Percentiles rank a stretch among this genome's conserved stretches.
Evolutionary conservation across 305 asterid genomes (phyloP).

Genomic region (Stenogyne calaminthoides): DNA sequence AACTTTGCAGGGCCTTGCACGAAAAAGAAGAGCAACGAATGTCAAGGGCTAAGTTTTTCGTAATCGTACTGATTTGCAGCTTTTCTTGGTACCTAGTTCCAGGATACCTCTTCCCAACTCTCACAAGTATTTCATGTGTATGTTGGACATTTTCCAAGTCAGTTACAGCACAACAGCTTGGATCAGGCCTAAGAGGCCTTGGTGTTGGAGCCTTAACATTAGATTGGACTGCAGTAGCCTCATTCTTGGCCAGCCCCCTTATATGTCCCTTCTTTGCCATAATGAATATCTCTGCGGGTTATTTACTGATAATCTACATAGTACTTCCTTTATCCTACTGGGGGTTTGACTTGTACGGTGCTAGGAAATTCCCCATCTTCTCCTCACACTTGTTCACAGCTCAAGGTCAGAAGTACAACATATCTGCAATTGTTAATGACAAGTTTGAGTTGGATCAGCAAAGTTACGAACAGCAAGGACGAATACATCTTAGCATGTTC

Average conservation of each 20-base stretch:
- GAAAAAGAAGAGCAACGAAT: conserved; percentile 72
- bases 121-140: conserved; percentile 82
- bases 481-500: conserved; percentile 81
- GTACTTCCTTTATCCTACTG: conserved; percentile 75
- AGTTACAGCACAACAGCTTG: conserved; percentile 86
- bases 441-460: conserved; percentile 70
- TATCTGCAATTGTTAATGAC: conserved; percentile 74
- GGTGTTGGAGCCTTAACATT: conserved; percentile 82
- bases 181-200: conserved; percentile 87
- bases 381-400: conserved; percentile 87
- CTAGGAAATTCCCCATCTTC: conserved; percentile 71
- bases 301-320: conserved; percentile 55
- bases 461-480: conserved; percentile 61
- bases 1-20: conserved; percentile 78
- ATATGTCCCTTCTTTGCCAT: conserved; percentile 84
- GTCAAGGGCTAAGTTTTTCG: conserved; percentile 83
- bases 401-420: conserved; percentile 76
- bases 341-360: conserved; percentile 76
- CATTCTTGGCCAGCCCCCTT: conserved; percentile 84
- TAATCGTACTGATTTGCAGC: conserved; percentile 77
- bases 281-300: conserved; percentile 68
- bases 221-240: conserved; percentile 82
- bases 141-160: conserved; percentile 85
- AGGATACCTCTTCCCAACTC: conserved; percentile 81
- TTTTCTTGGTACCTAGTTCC: conserved; percentile 85